Conservation (phyloP, 805 yeast genomes). For the Candida suzukii region DNA sequence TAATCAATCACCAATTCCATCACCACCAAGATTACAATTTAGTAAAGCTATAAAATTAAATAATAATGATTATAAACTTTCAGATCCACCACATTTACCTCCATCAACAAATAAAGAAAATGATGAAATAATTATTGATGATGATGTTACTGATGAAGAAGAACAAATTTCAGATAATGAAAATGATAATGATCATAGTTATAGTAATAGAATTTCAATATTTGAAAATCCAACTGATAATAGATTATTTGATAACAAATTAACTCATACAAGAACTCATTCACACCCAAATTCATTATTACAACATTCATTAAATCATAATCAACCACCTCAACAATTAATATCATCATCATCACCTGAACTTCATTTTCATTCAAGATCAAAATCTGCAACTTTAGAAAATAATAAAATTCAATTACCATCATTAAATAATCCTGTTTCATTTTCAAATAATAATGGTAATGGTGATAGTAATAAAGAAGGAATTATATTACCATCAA, state of each 20-base stretch:
- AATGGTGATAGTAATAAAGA: neutral
- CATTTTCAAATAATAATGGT: too few species aligned
- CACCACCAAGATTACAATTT: constrained; percentile 1
- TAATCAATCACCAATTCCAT: neutral
- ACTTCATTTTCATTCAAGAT: neutral
- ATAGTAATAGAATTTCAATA: neutral
- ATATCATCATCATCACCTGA: neutral
- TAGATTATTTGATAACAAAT: neutral
- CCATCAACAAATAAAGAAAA: neutral
- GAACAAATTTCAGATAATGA: neutral
- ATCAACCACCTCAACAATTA: neutral
- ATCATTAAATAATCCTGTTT: neutral
- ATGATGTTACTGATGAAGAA: constrained; percentile 3
- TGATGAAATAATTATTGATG: neutral
- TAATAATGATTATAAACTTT: neutral
- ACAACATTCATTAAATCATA: constrained; percentile 1
- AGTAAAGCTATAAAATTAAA: neutral
- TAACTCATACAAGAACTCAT: neutral
- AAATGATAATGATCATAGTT: neutral
- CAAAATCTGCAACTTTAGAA: neutral
- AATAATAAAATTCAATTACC: neutral
- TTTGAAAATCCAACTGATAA: neutral
- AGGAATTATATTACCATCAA: neutral
- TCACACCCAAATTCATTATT: constrained; percentile 1
- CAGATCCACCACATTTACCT: neutral